Evolutionary conservation across 495 filamentous ascomycete species (phyloP), one percentile per base, ranked within the genome.

Genomic region (Podospora pseudoanserina): DNA sequence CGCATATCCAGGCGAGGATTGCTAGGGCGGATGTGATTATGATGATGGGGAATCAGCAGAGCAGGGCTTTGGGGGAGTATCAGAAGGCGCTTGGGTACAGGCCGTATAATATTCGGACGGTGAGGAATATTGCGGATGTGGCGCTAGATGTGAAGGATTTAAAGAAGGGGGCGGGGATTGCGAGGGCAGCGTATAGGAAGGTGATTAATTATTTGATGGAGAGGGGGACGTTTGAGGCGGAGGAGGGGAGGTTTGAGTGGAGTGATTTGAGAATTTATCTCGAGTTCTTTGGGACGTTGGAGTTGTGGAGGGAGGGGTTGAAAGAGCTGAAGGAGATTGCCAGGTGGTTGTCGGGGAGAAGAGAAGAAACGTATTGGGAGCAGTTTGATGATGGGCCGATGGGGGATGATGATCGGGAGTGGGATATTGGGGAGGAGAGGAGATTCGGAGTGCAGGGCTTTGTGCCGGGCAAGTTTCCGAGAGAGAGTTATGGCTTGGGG

Each of bases 401-500:
- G 67, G 76, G 83, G 7, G 82, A 86, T 6, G 93, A 98, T 74
- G 95, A 99, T 77, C 86, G 93, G 66, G 95, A 99, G 81, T 99
- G 92, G 91, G 95, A 99, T 73, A 70, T 85, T 3, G 85, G 88
- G 30, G 87, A 94, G 79, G 82, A 83, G 2, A 88, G 91, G 34
- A 85, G 93, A 54, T 81, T 87, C 54, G 81, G 80, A 49, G 83
- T 87, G 34, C 79, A 86, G 16, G 79, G 84, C 27, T 83, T 83
- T 54, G 75, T 79, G 27, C 68, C 78, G 1, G 85, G 85, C 5
- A 91, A 77, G 64, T 89, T 87, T 77, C 83, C 85, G 1, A 73
- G 72, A 15, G 82, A 86, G 26, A 80, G 84, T 0, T 98, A 97
- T 73, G 92, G 92, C 3, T 76, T 84, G 39, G 89, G 89, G 1